These are phyloP conservation scores for Amanita rubescens DNA, from an alignment of 768 basidiomycete genomes.

Conservation along the genomic window DNA sequence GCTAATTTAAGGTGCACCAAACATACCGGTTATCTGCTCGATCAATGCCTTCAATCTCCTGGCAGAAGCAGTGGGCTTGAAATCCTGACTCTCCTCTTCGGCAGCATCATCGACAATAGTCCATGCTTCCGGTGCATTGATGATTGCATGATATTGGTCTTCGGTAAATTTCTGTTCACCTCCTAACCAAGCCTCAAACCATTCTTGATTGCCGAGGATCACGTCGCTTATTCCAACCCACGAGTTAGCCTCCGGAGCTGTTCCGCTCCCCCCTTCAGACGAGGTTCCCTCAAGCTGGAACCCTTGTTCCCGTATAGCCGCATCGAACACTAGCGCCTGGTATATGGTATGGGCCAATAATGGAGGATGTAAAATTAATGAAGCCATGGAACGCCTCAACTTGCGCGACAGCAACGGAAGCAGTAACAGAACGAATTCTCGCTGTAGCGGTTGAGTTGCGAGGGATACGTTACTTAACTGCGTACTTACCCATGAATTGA, in stretches of 20 bases:
- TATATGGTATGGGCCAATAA: constrained; percentile 94
- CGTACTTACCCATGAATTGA: constrained; percentile 69
- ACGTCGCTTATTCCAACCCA: constrained; percentile 81
- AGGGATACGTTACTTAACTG: not conserved
- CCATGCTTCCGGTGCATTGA: constrained; percentile 82
- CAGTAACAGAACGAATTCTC: constrained; percentile 76
- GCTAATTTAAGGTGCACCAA: not conserved
- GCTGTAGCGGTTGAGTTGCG: constrained; percentile 33
- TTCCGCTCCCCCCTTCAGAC: constrained; percentile 13
- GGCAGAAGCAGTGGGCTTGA: constrained; percentile 77
- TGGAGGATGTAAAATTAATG: constrained; percentile 69
- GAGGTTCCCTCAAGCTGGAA: constrained; percentile 56
- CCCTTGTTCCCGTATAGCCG: constrained; percentile 63
- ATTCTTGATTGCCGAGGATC: constrained; percentile 75
- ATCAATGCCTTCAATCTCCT: constrained; percentile 77
- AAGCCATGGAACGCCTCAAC: constrained; percentile 64
- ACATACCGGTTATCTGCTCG: constrained; percentile 84
- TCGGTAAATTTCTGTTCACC: constrained; percentile 88
- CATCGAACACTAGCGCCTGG: constrained; percentile 85
- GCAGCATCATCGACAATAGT: constrained; percentile 61
- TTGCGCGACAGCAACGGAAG: constrained; percentile 74
- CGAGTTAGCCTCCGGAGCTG: constrained; percentile 9
- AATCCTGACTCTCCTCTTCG: constrained; percentile 32
- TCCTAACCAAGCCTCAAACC: constrained; percentile 87
- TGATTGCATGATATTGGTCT: constrained; percentile 79